These are phyloP conservation scores for Rhodamnia argentea DNA, from an alignment of 345 rosid species.

Conservation along the genomic window DNA sequence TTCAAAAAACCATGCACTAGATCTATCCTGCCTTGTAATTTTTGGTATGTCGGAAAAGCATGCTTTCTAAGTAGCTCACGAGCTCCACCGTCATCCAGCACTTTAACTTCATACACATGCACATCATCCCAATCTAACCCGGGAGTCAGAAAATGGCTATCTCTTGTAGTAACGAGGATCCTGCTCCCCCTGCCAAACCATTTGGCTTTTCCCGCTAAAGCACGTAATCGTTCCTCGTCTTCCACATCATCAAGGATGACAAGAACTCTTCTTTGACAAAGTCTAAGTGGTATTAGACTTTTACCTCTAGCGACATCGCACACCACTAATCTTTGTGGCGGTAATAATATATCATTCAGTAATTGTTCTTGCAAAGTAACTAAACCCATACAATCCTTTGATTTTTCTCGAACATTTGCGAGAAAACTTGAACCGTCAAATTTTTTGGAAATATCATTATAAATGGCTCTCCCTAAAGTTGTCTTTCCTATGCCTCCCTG, in stretches of 20 bases:
- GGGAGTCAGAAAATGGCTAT: not conserved
- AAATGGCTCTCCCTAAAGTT: not conserved
- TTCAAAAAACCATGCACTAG: not conserved
- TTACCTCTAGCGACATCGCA: fast-evolving
- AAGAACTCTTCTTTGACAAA: not conserved
- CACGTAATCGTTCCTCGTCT: fast-evolving
- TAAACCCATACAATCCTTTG: not conserved
- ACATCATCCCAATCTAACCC: not conserved
- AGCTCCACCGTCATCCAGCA: fast-evolving
- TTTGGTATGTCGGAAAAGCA: not conserved
- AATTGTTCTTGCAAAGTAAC: not conserved
- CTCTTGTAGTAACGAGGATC: not conserved
- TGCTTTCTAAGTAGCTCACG: fast-evolving
- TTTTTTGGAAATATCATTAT: not conserved
- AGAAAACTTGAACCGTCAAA: not conserved
- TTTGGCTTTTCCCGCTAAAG: not conserved
- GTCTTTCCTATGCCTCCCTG: not conserved
- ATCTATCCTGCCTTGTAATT: fast-evolving
- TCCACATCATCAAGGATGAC: not conserved
- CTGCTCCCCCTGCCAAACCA: fast-evolving
- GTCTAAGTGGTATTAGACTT: not conserved
- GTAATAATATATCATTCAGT: not conserved
- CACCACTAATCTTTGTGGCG: not conserved
- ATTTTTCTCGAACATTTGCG: not conserved
- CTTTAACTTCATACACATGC: not conserved